Evolutionary conservation across 306 rosid species (phyloP), one percentile per base, ranked within the genome.

Genomic region (Mucuna pruriens): DNA sequence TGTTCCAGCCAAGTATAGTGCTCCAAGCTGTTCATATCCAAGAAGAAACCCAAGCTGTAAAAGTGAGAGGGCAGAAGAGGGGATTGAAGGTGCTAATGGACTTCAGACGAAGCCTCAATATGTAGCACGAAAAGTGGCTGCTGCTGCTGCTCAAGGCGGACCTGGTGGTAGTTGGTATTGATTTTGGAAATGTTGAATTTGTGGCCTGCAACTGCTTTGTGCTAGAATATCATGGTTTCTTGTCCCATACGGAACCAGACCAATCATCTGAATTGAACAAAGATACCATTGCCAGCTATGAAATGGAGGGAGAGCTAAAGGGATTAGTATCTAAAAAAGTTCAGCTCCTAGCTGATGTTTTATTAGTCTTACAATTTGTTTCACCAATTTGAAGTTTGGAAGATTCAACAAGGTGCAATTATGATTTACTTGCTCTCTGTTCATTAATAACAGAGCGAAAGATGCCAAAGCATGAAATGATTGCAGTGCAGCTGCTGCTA

Each of bases 121-220:
- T 78, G 76, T 92, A 75, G 80, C 92, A 40, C 85, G 91, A 83
- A 91, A 94, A 91, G 91, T 92, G 3, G 3, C 31, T 60, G 67
- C 66, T 71, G 91, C 97, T 45, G 98, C 98, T 73, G 94, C 97
- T 45, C 95, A 89, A 82, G 90, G 89, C 36, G 93, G 93, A 80
- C 65, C 94, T 42, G 94, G 91, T 36, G 85, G 93, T 80, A 90
- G 87, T 62, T 94, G 97, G 98, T 94, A 89, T 85, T 90, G 79
- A 88, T 55, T 86, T 71, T 49, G 69, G 23, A 34, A 66, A 63
- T 54, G 54, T 77, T 67, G 31, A 66, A 57, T 55, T 46, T 77
- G 45, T 49, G 51, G 48, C 46, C 12, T 61, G 71, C 80, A 51
- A 9, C 72, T 36, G 19, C 58, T 34, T 64, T 46, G 44, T 82